A percentile compares a stretch with the other conserved stretches of the same genome.
These are phyloP conservation scores for Phytophthora cryptogea DNA, from an alignment of 352 stramenopile species.

Conservation along the genomic window DNA sequence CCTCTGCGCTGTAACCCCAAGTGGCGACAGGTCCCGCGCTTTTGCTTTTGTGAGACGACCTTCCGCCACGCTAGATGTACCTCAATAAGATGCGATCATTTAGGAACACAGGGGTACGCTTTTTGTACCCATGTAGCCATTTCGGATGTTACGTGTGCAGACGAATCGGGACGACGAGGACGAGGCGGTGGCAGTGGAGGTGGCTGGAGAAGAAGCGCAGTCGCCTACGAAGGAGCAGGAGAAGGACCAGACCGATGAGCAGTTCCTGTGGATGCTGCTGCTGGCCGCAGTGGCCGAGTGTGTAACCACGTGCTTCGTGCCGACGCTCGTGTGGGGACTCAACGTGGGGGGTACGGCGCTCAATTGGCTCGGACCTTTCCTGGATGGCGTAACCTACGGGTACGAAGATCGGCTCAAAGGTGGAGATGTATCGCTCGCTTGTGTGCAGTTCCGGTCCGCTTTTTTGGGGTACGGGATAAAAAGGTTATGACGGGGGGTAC, in stretches of 20 bases:
- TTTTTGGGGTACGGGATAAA: conserved; percentile 65
- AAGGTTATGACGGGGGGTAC: not conserved
- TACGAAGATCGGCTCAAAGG: conserved; percentile 51
- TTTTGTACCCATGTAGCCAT: conserved; percentile 6
- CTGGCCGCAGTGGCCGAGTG: conserved; percentile 75
- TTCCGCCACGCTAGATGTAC: not conserved
- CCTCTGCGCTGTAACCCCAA: not conserved
- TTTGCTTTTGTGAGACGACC: conserved; percentile 19
- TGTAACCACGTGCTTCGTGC: conserved; percentile 80
- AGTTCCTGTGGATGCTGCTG: conserved; percentile 74
- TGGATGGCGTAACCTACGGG: conserved; percentile 74
- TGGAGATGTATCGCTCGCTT: conserved; percentile 40
- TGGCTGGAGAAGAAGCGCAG: conserved; percentile 4
- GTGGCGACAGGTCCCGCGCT: conserved; percentile 19
- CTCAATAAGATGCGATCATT: conserved; percentile 2
- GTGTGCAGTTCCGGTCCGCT: conserved; percentile 68
- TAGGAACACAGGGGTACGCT: conserved; percentile 4
- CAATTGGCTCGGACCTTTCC: conserved; percentile 76
- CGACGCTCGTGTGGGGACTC: conserved; percentile 52
- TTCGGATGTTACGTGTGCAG: conserved; percentile 32
- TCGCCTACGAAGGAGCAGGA: conserved; percentile 20
- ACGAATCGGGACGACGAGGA: conserved; percentile 15
- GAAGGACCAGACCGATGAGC: conserved; percentile 48
- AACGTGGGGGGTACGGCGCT: conserved; percentile 74
- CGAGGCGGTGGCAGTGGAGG: conserved; percentile 10